phyloP scores from a whole-genome alignment of 441 rosid genomes.

The Geranium incanum region DNA sequence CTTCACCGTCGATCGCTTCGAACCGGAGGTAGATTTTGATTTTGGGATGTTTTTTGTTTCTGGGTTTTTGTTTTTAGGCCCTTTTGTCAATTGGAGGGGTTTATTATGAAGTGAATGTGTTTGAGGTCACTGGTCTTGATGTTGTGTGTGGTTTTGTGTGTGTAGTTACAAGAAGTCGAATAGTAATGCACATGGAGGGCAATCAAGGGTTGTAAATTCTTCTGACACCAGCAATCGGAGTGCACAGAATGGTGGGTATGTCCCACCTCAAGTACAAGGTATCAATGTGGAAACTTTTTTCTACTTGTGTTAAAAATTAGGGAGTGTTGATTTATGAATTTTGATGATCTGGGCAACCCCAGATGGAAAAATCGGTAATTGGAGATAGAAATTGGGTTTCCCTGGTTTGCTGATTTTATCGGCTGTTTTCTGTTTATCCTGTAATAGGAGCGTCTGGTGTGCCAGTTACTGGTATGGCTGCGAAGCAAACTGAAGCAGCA shows the following conservation, averaged over 20 bases:
- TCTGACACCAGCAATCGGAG: conserved; percentile 38
- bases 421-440: background rate
- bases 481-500: conserved; percentile 39
- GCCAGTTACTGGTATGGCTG: conserved; percentile 27
- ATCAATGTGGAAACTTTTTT: background rate
- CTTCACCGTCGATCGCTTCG: conserved; percentile 49
- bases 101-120: background rate
- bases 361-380: background rate
- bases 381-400: background rate
- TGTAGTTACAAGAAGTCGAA: conserved; percentile 58
- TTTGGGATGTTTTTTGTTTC: conserved; percentile 3
- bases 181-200: conserved; percentile 66
- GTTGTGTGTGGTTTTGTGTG: background rate
- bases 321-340: conserved; percentile 39
- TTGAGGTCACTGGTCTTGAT: background rate
- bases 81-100: background rate
- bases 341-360: background rate
- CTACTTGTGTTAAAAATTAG: background rate
- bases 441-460: conserved; percentile 44
- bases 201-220: conserved; percentile 50
- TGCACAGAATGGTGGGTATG: conserved; percentile 52
- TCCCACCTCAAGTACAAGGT: conserved; percentile 58
- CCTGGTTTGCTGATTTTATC: background rate
- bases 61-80: conserved; percentile 17
- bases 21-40: conserved; percentile 38